Evolutionary conservation across 1,284 basidiomycete genomes (phyloP).

Genomic region (Tranzscheliella williamsii): DNA sequence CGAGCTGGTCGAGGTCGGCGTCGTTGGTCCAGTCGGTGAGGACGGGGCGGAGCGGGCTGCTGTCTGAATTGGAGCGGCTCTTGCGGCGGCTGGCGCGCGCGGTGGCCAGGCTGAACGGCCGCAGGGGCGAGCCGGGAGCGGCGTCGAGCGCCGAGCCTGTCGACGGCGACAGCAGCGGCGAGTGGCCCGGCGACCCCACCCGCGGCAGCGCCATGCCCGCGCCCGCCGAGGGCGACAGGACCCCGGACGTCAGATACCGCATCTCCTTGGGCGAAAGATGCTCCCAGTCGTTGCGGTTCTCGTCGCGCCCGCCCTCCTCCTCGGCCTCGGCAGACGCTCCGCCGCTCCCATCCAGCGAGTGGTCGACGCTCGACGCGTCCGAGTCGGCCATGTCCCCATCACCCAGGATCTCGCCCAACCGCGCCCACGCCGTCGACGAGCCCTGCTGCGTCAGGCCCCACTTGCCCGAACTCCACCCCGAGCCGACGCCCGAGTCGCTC

Average conservation of each 20-base stretch:
- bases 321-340: not conserved
- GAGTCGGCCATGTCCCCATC: slow-evolving; percentile 7
- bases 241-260: slow-evolving; percentile 40
- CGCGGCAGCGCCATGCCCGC: slow-evolving; percentile 4
- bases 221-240: slow-evolving; percentile 19
- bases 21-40: slow-evolving; percentile 50
- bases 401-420: slow-evolving; percentile 53
- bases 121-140: slow-evolving; percentile 17
- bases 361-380: slow-evolving; percentile 8
- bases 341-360: not conserved
- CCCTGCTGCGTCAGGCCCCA: slow-evolving; percentile 50
- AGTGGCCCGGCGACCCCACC: not conserved
- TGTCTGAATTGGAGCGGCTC: slow-evolving; percentile 30
- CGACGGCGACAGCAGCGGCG: slow-evolving; percentile 17
- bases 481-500: slow-evolving; percentile 5
- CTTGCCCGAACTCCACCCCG: slow-evolving; percentile 45
- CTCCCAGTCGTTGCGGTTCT: slow-evolving; percentile 55
- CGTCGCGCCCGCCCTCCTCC: slow-evolving; percentile 24
- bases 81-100: slow-evolving; percentile 17
- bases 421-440: slow-evolving; percentile 50
- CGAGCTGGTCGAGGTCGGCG: slow-evolving; percentile 32
- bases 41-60: slow-evolving; percentile 44
- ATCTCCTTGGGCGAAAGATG: slow-evolving; percentile 57
- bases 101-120: slow-evolving; percentile 20
- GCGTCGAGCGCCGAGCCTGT: slow-evolving; percentile 19